These are phyloP conservation scores for Mortierella sp. DNA, from an alignment of 371 early-diverging fungal species.

Conservation along the genomic window DNA sequence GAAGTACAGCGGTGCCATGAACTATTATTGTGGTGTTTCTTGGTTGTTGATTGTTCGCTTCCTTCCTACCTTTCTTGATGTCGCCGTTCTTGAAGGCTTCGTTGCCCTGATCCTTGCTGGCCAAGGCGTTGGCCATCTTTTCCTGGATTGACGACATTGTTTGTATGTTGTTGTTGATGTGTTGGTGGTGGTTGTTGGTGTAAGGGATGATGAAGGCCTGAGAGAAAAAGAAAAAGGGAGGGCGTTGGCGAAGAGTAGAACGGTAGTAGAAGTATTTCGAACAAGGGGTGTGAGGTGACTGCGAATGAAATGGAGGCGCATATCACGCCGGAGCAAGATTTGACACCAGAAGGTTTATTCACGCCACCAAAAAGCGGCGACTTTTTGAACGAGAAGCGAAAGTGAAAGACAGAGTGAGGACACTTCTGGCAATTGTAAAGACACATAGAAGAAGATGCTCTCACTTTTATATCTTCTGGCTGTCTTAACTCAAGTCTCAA, in stretches of 20 bases:
- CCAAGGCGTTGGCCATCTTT: slow-evolving; percentile 38
- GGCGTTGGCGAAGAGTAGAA: neutral
- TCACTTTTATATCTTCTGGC: too few relatives aligned
- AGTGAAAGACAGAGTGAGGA: neutral
- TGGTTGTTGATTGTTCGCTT: neutral
- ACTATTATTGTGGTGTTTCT: neutral
- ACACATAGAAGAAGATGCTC: too few relatives aligned
- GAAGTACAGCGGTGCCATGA: neutral
- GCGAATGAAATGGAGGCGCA: slow-evolving; percentile 5
- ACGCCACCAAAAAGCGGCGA: neutral
- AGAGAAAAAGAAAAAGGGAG: neutral
- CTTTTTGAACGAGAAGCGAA: neutral
- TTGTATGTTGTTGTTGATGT: neutral
- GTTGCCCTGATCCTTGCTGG: slow-evolving; percentile 54
- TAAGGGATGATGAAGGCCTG: neutral
- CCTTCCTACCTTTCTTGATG: slow-evolving; percentile 40
- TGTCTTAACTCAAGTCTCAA: too few relatives aligned
- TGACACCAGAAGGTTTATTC: neutral
- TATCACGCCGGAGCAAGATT: neutral
- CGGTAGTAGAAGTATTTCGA: neutral
- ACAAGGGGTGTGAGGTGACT: neutral
- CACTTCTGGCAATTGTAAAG: neutral
- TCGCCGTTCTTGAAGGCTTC: slow-evolving; percentile 52
- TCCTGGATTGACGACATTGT: slow-evolving; percentile 37
- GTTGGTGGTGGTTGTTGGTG: neutral